Percentiles rank a stretch among this genome's conserved stretches.
These are phyloP conservation scores for Pythium utonaiense DNA, from an alignment of 352 stramenopile genomes.

Conservation along the genomic window DNA sequence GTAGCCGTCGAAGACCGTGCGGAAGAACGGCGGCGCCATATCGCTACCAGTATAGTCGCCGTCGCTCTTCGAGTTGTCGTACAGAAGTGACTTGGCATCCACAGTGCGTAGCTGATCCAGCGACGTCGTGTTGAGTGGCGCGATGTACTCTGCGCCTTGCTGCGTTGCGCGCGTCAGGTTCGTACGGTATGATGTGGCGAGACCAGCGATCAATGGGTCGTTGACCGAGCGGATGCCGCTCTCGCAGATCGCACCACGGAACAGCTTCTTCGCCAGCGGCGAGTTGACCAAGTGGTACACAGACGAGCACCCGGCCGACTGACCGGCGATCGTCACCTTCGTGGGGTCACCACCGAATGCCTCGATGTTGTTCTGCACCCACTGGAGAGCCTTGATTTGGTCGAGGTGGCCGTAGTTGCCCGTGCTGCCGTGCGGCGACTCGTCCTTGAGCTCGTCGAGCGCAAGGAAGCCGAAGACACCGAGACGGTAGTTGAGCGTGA, in stretches of 20 bases:
- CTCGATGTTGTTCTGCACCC: background rate
- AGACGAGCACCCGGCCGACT: background rate
- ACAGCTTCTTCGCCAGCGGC: background rate
- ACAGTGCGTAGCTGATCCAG: background rate
- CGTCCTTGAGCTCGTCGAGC: background rate
- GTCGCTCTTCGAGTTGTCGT: background rate
- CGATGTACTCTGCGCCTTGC: background rate
- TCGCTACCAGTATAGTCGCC: background rate
- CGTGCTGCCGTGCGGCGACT: background rate
- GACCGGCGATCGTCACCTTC: background rate
- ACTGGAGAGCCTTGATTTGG: background rate
- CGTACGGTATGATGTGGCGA: background rate
- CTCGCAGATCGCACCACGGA: background rate
- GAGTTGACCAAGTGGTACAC: background rate
- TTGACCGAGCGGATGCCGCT: background rate
- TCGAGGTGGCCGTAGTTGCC: background rate
- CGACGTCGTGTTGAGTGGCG: background rate
- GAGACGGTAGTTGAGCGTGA: background rate
- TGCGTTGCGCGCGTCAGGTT: background rate
- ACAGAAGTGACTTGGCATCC: background rate
- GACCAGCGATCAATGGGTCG: background rate
- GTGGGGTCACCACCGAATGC: background rate
- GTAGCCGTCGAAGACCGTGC: background rate
- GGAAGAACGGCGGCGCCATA: background rate
- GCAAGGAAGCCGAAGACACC: background rate